Evolutionary conservation across 257 asterid genomes (phyloP).

Genomic region (Gentiana dahurica): DNA sequence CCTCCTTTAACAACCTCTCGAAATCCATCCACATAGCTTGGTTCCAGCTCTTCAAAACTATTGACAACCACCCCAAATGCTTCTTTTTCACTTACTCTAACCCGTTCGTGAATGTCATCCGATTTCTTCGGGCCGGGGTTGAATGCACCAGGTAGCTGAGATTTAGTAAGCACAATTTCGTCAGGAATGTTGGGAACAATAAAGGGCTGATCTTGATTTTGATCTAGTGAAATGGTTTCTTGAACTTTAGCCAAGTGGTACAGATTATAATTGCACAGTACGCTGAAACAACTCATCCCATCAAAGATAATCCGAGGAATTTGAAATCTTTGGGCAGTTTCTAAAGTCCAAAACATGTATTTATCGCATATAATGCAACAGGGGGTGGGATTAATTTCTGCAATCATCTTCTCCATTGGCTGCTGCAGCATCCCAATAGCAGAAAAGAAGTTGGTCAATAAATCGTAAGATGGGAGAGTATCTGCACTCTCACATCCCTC

Average conservation of each 20-base stretch:
- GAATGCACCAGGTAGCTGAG: constrained; percentile 26
- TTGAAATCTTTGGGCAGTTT: constrained; percentile 16
- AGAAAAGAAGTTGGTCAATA: constrained; percentile 15
- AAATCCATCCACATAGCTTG: constrained; percentile 18
- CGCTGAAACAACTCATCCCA: constrained; percentile 46
- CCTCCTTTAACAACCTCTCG: constrained; percentile 5
- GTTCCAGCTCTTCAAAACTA: constrained; percentile 38
- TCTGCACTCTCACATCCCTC: constrained; percentile 42
- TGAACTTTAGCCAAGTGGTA: constrained; percentile 6
- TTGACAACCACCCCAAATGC: constrained; percentile 39
- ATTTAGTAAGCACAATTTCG: constrained; percentile 30
- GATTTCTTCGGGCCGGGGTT: background rate
- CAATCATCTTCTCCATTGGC: constrained; percentile 19
- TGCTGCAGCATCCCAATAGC: constrained; percentile 25
- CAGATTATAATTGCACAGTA: constrained; percentile 16
- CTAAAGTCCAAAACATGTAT: constrained; percentile 29
- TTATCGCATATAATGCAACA: constrained; percentile 40
- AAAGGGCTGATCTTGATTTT: constrained; percentile 29
- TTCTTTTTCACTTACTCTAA: constrained; percentile 13
- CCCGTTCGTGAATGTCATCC: constrained; percentile 2
- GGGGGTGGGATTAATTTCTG: constrained; percentile 26
- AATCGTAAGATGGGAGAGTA: constrained; percentile 24
- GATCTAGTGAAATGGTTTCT: constrained; percentile 2
- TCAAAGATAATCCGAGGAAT: constrained; percentile 43
- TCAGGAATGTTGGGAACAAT: constrained; percentile 40